Evolutionary conservation across 208 protist species (phyloP).

Genomic region (Trypanosoma lewisi): DNA sequence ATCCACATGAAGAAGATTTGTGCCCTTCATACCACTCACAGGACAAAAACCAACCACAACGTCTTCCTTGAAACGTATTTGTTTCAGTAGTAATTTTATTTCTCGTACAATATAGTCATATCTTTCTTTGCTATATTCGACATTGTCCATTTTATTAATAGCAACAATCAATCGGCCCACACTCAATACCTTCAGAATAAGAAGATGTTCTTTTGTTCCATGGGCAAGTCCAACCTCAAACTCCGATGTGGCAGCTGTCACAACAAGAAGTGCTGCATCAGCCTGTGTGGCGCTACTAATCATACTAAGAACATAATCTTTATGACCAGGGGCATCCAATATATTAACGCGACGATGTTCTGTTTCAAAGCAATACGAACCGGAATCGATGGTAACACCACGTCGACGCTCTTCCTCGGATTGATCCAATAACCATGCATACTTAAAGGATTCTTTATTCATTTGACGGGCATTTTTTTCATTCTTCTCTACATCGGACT

Average conservation of each 20-base stretch:
- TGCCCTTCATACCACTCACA: constrained; percentile 71
- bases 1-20: constrained; percentile 51
- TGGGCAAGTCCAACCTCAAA: constrained; percentile 98
- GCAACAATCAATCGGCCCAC: constrained; percentile 94
- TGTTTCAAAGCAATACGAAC: constrained; percentile 92
- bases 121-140: constrained; percentile 88
- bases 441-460: constrained; percentile 94
- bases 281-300: constrained; percentile 97
- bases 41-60: constrained; percentile 69
- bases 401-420: constrained; percentile 94
- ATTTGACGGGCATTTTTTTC: constrained; percentile 73
- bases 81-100: constrained; percentile 92
- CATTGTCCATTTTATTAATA: constrained; percentile 99
- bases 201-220: constrained; percentile 97
- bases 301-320: constrained; percentile 98
- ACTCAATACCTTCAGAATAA: constrained; percentile 97
- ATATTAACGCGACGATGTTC: constrained; percentile 80
- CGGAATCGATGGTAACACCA: constrained; percentile 95
- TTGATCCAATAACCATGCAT: constrained; percentile 95
- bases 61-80: constrained; percentile 79
- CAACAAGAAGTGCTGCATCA: constrained; percentile 97
- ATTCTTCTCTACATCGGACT: constrained; percentile 82
- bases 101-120: constrained; percentile 92
- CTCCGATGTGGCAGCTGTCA: constrained; percentile 96
- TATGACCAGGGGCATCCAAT: constrained; percentile 94